phyloP scores from a whole-genome alignment of 495 filamentous ascomycete genomes.

The Beverwykella pulmonaria region DNA sequence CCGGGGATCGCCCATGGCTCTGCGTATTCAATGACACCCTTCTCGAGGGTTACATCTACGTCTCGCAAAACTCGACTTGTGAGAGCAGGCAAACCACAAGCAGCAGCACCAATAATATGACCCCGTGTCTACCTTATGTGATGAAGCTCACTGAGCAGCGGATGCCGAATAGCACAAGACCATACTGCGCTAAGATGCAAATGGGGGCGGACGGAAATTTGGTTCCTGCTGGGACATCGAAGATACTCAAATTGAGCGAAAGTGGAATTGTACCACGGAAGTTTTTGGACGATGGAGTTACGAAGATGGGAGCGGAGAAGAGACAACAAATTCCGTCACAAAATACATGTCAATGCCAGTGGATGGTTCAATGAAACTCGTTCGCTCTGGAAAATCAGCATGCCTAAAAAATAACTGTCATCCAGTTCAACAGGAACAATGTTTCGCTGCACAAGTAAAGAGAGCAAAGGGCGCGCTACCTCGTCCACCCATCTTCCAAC shows the following conservation, averaged over 20 bases:
- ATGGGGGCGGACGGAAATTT: not conserved
- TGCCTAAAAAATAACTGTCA: too few relatives aligned
- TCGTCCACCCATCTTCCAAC: not conserved
- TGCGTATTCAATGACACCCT: constrained; percentile 84
- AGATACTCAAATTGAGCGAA: constrained; percentile 7
- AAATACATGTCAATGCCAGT: constrained; percentile 16
- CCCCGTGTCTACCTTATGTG: constrained; percentile 1
- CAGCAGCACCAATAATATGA: not conserved
- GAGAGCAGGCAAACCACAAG: not conserved
- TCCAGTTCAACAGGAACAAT: too few relatives aligned
- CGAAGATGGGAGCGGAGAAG: not conserved
- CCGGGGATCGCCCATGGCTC: constrained; percentile 75
- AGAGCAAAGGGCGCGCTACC: not conserved
- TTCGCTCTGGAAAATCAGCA: too few relatives aligned
- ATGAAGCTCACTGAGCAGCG: constrained; percentile 19
- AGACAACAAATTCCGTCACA: not conserved
- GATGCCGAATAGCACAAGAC: not conserved
- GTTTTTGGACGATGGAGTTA: not conserved
- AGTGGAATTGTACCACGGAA: not conserved
- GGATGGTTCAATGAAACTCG: constrained; percentile 6
- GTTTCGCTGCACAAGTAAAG: not conserved
- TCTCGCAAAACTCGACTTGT: constrained; percentile 34
- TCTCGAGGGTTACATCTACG: constrained; percentile 80
- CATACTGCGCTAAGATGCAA: constrained; percentile 5
- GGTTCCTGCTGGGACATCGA: not conserved